These are phyloP conservation scores for Poa annua DNA, from an alignment of 176 grass and related monocot genomes.

Conservation along the genomic window DNA sequence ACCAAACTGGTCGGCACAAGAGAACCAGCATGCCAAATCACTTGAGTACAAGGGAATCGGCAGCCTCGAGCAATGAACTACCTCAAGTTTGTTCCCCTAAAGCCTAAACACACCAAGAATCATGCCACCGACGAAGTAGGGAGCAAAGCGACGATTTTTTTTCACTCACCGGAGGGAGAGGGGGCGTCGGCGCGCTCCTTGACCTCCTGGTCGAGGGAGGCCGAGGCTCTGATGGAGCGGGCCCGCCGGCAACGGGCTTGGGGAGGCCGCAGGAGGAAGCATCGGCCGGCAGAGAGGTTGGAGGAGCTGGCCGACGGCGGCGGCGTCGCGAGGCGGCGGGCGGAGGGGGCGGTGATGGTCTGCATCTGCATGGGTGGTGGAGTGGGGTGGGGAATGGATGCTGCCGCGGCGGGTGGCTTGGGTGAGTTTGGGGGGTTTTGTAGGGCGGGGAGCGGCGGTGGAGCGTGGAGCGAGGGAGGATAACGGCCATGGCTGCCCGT, in stretches of 20 bases:
- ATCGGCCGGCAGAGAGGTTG: conserved; percentile 21
- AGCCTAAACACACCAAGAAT: neutral
- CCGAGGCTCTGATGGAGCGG: conserved; percentile 41
- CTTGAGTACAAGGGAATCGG: neutral
- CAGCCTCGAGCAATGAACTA: neutral
- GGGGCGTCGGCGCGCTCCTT: conserved; percentile 51
- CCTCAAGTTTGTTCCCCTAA: neutral
- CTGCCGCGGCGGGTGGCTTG: conserved; percentile 52
- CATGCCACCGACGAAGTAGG: neutral
- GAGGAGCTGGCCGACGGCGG: conserved; percentile 17
- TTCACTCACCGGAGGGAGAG: conserved; percentile 40
- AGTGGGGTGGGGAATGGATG: neutral
- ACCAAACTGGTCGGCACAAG: conserved; percentile 13
- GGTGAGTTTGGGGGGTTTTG: conserved; percentile 41
- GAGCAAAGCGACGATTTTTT: too few species aligned
- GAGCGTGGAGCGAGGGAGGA: conserved; percentile 35
- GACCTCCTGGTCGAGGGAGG: conserved; percentile 57
- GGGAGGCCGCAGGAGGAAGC: conserved; percentile 27
- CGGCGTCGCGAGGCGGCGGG: conserved; percentile 40
- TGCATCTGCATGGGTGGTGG: conserved; percentile 50
- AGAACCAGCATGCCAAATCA: conserved; percentile 22
- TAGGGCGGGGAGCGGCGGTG: conserved; percentile 42
- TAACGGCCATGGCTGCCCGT: conserved; percentile 45
- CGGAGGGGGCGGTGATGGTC: conserved; percentile 37
- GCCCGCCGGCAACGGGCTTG: conserved; percentile 27